Evolutionary conservation across 768 basidiomycete genomes (phyloP).

Genomic region (Lentinus brumalis): DNA sequence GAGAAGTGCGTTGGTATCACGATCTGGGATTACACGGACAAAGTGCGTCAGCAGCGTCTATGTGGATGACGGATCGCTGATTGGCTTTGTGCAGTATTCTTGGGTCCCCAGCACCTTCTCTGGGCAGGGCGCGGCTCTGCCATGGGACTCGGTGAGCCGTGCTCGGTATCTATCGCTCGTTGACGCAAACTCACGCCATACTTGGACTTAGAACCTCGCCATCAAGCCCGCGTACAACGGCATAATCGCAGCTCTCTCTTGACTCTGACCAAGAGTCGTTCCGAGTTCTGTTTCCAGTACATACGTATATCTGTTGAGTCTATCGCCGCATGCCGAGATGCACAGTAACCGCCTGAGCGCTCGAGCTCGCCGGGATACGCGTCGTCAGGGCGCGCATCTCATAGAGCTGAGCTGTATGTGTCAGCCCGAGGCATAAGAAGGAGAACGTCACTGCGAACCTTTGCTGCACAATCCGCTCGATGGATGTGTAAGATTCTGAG

Average conservation of each 20-base stretch:
- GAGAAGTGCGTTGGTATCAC: slow-evolving; percentile 39
- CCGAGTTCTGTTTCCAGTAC: background rate
- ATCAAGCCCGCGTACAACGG: slow-evolving; percentile 33
- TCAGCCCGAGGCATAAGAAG: no score
- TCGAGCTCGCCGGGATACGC: no score
- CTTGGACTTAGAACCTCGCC: slow-evolving; percentile 15
- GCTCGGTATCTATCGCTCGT: background rate
- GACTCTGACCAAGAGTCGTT: background rate
- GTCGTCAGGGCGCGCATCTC: no score
- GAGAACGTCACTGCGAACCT: no score
- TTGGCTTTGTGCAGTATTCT: slow-evolving; percentile 27
- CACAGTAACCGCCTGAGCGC: background rate
- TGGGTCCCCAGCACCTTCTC: slow-evolving; percentile 37
- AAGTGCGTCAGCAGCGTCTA: slow-evolving; percentile 8
- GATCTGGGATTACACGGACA: slow-evolving; percentile 46
- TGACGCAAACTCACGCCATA: background rate
- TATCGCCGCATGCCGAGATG: background rate
- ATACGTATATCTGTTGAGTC: no score
- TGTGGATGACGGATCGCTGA: background rate
- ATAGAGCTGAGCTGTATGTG: no score
- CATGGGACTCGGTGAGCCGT: slow-evolving; percentile 30
- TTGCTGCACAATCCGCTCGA: background rate
- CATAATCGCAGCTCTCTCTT: slow-evolving; percentile 25
- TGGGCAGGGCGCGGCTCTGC: slow-evolving; percentile 36
- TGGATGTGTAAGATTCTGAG: background rate